Evolutionary conservation across 441 rosid genomes (phyloP).

Genomic region (Heliophila coronopifolia): DNA sequence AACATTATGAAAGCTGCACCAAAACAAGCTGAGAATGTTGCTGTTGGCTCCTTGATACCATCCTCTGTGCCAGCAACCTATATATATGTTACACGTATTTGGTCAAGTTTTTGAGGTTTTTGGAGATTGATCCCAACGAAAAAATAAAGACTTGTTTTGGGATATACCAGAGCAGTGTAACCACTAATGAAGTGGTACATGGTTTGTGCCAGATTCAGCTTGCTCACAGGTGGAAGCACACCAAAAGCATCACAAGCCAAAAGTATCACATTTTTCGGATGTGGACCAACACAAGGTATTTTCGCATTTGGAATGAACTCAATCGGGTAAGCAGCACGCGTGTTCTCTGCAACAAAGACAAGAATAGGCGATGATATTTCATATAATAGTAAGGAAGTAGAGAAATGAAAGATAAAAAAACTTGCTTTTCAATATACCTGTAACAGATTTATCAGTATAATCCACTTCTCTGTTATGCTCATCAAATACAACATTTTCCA

Average conservation of each 20-base stretch:
- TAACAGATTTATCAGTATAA: conserved; percentile 65
- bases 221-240: conserved; percentile 97
- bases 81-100: conserved; percentile 19
- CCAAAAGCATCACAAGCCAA: conserved; percentile 95
- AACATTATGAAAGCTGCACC: conserved; percentile 96
- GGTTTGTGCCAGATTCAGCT: conserved; percentile 75
- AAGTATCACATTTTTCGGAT: conserved; percentile 82
- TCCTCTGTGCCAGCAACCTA: conserved; percentile 97
- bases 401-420: neutral
- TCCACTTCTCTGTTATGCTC: conserved; percentile 89
- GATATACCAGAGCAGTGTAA: conserved; percentile 70
- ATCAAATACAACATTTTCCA: conserved; percentile 85
- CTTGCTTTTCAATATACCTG: conserved; percentile 48
- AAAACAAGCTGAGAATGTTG: conserved; percentile 94
- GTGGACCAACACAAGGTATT: conserved; percentile 86
- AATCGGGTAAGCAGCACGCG: conserved; percentile 93
- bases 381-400: neutral
- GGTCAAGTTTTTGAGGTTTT: conserved; percentile 7
- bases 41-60: conserved; percentile 84
- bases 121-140: neutral
- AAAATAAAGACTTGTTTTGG: neutral
- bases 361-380: neutral
- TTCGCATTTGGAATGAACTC: conserved; percentile 90
- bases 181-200: conserved; percentile 98
- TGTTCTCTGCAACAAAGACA: conserved; percentile 62